Evolutionary conservation across 2,329 filamentous ascomycete genomes (phyloP).

Genomic region (Colletotrichum neosansevieriae): DNA sequence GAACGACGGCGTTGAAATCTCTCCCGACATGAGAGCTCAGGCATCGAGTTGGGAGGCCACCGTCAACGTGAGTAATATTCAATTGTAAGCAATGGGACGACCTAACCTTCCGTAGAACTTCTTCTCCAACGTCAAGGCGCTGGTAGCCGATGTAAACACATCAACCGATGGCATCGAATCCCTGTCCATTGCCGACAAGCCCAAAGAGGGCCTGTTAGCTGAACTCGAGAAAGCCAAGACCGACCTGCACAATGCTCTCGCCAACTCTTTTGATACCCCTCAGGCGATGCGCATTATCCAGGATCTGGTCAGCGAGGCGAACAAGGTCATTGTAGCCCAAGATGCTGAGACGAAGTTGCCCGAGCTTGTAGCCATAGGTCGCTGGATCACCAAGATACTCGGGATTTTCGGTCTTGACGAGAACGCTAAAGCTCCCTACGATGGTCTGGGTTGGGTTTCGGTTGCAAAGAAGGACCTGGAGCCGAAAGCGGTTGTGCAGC

Average conservation of each 20-base stretch:
- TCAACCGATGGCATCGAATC: conserved; percentile 50
- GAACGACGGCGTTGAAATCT: conserved; percentile 93
- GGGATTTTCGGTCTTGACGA: conserved; percentile 86
- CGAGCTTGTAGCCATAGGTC: conserved; percentile 69
- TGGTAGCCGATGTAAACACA: conserved; percentile 60
- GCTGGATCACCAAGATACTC: conserved; percentile 86
- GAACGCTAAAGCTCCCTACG: conserved; percentile 65
- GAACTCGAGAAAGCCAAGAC: conserved; percentile 66
- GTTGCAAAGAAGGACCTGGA: conserved; percentile 54
- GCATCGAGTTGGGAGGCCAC: conserved; percentile 85
- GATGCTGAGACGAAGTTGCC: conserved; percentile 58
- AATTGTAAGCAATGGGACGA: neutral
- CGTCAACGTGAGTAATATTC: conserved; percentile 66
- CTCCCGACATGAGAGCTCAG: conserved; percentile 80
- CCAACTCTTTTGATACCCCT: conserved; percentile 90
- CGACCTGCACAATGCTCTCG: conserved; percentile 70
- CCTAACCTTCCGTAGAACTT: conserved; percentile 60
- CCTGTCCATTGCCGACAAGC: conserved; percentile 52
- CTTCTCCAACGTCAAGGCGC: conserved; percentile 68
- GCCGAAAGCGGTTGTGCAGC: conserved; percentile 56
- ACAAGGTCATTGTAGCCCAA: conserved; percentile 60
- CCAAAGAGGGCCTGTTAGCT: conserved; percentile 46
- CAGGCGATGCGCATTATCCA: conserved; percentile 82
- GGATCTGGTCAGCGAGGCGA: conserved; percentile 82
- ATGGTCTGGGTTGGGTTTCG: conserved; percentile 67